A percentile compares a stretch with the other conserved stretches of the same genome.
Evolutionary conservation across 1,284 basidiomycete species (phyloP).

Genomic region (Ganoderma lingzhi): DNA sequence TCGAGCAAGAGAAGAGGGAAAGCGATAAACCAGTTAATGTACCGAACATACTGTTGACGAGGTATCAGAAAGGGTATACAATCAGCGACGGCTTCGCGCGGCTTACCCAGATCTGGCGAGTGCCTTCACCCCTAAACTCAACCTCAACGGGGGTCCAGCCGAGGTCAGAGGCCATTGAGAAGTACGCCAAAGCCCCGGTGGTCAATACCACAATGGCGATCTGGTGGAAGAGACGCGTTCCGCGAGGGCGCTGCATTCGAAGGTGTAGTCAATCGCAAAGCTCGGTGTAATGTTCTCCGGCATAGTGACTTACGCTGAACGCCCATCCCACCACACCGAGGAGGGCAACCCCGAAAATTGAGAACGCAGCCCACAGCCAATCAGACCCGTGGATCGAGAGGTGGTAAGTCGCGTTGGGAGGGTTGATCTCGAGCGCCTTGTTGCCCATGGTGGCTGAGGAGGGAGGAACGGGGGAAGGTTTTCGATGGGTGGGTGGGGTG

Average conservation of each 20-base stretch:
- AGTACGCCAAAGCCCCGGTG: conserved; percentile 54
- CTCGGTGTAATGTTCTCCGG: conserved; percentile 31
- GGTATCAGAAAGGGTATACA: background rate
- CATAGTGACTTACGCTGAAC: conserved; percentile 42
- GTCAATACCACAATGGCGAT: conserved; percentile 55
- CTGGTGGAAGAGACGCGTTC: conserved; percentile 57
- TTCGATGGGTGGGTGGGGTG: conserved; percentile 6
- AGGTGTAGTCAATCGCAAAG: background rate
- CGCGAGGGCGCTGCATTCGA: conserved; percentile 44
- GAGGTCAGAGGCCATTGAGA: conserved; percentile 68
- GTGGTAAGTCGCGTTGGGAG: conserved; percentile 47
- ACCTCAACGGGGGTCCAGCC: conserved; percentile 58
- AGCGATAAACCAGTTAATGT: conserved; percentile 68
- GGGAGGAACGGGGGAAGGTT: conserved; percentile 12
- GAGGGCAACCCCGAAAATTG: conserved; percentile 52
- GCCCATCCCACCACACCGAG: conserved; percentile 49
- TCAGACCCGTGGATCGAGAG: conserved; percentile 52
- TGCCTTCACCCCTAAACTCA: conserved; percentile 53
- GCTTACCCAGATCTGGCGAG: conserved; percentile 61
- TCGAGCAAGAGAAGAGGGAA: conserved; percentile 62
- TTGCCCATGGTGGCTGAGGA: conserved; percentile 32
- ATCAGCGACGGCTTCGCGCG: background rate
- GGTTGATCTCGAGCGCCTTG: conserved; percentile 44
- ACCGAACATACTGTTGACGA: conserved; percentile 51
- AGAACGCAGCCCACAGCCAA: conserved; percentile 66